These are phyloP conservation scores for Jacaranda copaia DNA, from an alignment of 257 asterid genomes.

Conservation along the genomic window DNA sequence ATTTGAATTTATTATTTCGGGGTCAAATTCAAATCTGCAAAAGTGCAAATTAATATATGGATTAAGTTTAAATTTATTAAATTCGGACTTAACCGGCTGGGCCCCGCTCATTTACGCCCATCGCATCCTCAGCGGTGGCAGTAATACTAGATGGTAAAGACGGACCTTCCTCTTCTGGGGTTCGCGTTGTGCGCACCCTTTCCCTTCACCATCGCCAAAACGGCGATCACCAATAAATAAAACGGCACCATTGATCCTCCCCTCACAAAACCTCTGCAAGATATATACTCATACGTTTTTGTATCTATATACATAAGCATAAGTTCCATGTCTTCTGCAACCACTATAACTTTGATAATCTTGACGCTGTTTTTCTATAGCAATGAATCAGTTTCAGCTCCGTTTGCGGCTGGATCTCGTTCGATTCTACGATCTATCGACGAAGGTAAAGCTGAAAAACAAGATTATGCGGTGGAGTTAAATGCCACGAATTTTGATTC, in stretches of 20 bases:
- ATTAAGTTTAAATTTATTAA: no score
- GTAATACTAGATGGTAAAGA: neutral
- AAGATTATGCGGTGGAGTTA: constrained; percentile 72
- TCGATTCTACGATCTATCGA: constrained; percentile 68
- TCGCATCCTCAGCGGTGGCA: neutral
- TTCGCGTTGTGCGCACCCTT: neutral
- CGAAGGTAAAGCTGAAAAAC: constrained; percentile 40
- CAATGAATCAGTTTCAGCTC: constrained; percentile 42
- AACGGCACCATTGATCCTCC: constrained; percentile 35
- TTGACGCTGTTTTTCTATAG: constrained; percentile 40
- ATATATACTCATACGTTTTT: constrained; percentile 39
- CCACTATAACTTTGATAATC: constrained; percentile 41
- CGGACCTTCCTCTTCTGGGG: neutral
- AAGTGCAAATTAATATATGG: no score
- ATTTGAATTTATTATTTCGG: no score
- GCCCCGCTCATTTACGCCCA: no score
- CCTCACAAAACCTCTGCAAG: constrained; percentile 23
- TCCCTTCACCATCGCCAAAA: constrained; percentile 31
- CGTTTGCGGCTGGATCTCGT: constrained; percentile 60
- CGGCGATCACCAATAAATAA: neutral
- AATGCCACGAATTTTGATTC: constrained; percentile 75
- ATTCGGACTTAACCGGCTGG: no score
- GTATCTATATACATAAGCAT: constrained; percentile 32
- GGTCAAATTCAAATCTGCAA: no score
- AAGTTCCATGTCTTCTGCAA: constrained; percentile 41